Evolutionary conservation across 805 yeast species (phyloP).

Genomic region (Schizosaccharomyces cryophilus): DNA sequence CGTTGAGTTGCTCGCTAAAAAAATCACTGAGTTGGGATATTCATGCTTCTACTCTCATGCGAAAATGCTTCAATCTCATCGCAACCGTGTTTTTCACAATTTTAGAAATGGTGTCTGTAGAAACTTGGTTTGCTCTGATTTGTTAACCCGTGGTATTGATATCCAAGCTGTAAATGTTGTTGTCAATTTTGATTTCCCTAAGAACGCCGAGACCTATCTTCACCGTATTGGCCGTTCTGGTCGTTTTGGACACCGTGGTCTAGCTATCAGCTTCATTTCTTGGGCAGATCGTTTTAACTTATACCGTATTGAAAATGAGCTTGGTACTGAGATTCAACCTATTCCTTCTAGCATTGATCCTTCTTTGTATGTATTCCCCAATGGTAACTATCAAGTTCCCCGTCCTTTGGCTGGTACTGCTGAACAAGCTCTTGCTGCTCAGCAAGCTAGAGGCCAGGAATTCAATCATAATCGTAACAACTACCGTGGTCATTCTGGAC

Average conservation of each 20-base stretch:
- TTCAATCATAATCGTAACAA: slow-evolving; percentile 8
- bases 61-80: slow-evolving; percentile 86
- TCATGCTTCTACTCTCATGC: slow-evolving; percentile 96
- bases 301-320: slow-evolving; percentile 86
- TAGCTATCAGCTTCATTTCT: slow-evolving; percentile 85
- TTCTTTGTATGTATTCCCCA: slow-evolving; percentile 65
- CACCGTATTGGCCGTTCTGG: slow-evolving; percentile 99
- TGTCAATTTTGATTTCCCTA: slow-evolving; percentile 93
- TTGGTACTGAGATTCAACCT: slow-evolving; percentile 91
- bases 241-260: slow-evolving; percentile 92
- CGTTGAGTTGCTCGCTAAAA: slow-evolving; percentile 84
- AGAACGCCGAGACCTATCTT: slow-evolving; percentile 86
- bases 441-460: background rate
- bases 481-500: background rate
- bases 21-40: slow-evolving; percentile 85
- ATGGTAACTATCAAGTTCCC: slow-evolving; percentile 43
- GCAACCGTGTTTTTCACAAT: slow-evolving; percentile 95
- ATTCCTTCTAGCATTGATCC: slow-evolving; percentile 86
- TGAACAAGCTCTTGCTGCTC: background rate
- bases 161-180: slow-evolving; percentile 97
- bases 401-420: slow-evolving; percentile 59
- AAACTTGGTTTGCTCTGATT: slow-evolving; percentile 87
- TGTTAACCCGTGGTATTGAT: slow-evolving; percentile 93
- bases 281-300: slow-evolving; percentile 90
- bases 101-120: slow-evolving; percentile 95